Evolutionary conservation across 495 filamentous ascomycete genomes (phyloP), one percentile per base, ranked within the genome.

Genomic region (Trichoderma gamsii): DNA sequence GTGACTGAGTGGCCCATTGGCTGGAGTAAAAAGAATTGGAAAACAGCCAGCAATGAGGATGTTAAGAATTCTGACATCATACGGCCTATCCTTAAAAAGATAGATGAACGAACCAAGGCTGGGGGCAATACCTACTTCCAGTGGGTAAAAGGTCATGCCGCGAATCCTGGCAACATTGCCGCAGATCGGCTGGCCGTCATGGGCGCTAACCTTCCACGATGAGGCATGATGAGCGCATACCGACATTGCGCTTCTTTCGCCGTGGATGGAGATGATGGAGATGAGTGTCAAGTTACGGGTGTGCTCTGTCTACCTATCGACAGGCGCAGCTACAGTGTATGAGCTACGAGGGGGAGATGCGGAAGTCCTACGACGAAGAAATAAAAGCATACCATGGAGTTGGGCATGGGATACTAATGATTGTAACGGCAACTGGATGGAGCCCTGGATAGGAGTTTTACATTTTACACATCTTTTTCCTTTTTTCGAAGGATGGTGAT

Each of bases 41-140:
- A 81, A 74, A 96, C 88, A 6, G 74, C 86, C 4, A 78, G 82
- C 15, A 84, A 84, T 11, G 90, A 89, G 67, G 79, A 83, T 0
- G 95, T 99, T 5, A 86, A 92, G 77, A 97, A 99, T 75, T 85
- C 84, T 67, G 95, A 99, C 72, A 76, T 99, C 25, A 80, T 98
- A 64, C 82, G 91, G 78, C 84, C 84, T 12, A 88, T 97, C 56
- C 88, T 97, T n/a, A 86, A 92, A 21, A 85, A 88, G 71, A 82
- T 95, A 51, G 79, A 87, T 35, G 76, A 79, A 56, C 76, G 82
- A 15, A 85, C 85, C 8, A 23, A n/a, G 41, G 41, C 44, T 7
- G 65, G 65, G 1, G 86, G 84, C 5, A 76, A 83, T 71, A 94
- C 90, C 0, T 73, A 83, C 49, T 96, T 97, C 69, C 83, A 87